Evolutionary conservation across 164 flowering plant genomes (phyloP).

Genomic region (Paratinospora sagittata): DNA sequence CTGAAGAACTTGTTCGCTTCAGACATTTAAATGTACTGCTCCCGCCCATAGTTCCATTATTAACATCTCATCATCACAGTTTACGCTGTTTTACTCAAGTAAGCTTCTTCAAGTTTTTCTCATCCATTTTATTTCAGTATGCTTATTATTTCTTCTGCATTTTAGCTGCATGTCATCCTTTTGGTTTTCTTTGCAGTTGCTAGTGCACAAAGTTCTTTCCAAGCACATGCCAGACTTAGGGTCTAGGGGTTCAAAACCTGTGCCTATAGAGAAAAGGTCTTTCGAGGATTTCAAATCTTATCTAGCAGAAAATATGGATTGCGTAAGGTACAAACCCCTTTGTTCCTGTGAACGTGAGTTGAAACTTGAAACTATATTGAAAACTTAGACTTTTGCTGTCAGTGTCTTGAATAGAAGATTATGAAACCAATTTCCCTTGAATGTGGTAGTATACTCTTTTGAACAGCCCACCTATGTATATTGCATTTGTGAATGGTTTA

Average conservation of each 20-base stretch:
- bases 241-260: conserved; percentile 22
- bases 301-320: conserved; percentile 68
- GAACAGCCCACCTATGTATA: no score
- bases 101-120: conserved; percentile 68
- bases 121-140: background rate
- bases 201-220: conserved; percentile 72
- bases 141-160: background rate
- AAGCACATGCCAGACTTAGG: conserved; percentile 43
- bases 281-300: conserved; percentile 61
- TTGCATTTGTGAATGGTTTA: no score
- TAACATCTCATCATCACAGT: conserved; percentile 97
- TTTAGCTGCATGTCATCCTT: background rate
- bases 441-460: background rate
- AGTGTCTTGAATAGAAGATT: background rate
- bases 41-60: conserved; percentile 78
- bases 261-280: conserved; percentile 63
- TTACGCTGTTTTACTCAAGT: conserved; percentile 91
- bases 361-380: background rate
- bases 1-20: conserved; percentile 27
- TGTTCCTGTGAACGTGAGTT: no score
- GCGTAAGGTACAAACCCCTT: conserved; percentile 45
- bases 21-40: conserved; percentile 64
- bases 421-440: background rate
- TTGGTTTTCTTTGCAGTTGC: conserved; percentile 42
- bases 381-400: background rate